Conservation (phyloP, 768 basidiomycete species). For the Collybia sp. region DNA sequence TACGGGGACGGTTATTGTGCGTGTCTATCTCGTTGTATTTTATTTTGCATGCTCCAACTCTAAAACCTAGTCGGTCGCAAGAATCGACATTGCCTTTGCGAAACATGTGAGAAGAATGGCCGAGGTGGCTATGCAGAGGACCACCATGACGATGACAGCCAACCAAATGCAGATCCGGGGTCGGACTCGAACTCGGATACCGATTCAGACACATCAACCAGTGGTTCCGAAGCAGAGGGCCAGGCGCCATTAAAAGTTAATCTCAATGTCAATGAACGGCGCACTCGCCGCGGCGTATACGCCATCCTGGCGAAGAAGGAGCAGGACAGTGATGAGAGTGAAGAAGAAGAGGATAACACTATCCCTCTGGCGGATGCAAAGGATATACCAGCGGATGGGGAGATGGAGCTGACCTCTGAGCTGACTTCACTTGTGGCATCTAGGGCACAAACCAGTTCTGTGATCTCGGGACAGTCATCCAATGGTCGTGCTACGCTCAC, state of each 20-base stretch:
- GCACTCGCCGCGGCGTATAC: slow-evolving; percentile 81
- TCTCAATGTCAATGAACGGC: slow-evolving; percentile 71
- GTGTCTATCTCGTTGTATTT: slow-evolving; percentile 25
- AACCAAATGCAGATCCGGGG: slow-evolving; percentile 38
- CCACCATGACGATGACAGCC: slow-evolving; percentile 40
- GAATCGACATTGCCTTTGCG: slow-evolving; percentile 77
- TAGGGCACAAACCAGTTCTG: slow-evolving; percentile 26
- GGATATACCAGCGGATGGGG: slow-evolving; percentile 42
- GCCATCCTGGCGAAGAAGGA: slow-evolving; percentile 58
- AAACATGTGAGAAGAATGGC: slow-evolving; percentile 77
- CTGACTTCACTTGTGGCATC: slow-evolving; percentile 39
- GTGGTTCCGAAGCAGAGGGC: slow-evolving; percentile 35
- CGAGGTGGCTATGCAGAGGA: slow-evolving; percentile 70
- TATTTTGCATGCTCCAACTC: neutral
- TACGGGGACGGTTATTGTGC: slow-evolving; percentile 90
- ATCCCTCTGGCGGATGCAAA: slow-evolving; percentile 40
- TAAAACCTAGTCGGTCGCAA: slow-evolving; percentile 50
- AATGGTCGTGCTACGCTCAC: slow-evolving; percentile 22
- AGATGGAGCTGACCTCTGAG: slow-evolving; percentile 50
- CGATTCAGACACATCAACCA: slow-evolving; percentile 35
- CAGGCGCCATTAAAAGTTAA: slow-evolving; percentile 24
- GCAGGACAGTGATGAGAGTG: slow-evolving; percentile 59
- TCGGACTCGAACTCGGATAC: slow-evolving; percentile 47
- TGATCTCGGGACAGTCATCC: slow-evolving; percentile 18
- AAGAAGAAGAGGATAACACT: slow-evolving; percentile 47